Conservation (phyloP, 768 basidiomycete species). For the Favolaschia claudopus region DNA sequence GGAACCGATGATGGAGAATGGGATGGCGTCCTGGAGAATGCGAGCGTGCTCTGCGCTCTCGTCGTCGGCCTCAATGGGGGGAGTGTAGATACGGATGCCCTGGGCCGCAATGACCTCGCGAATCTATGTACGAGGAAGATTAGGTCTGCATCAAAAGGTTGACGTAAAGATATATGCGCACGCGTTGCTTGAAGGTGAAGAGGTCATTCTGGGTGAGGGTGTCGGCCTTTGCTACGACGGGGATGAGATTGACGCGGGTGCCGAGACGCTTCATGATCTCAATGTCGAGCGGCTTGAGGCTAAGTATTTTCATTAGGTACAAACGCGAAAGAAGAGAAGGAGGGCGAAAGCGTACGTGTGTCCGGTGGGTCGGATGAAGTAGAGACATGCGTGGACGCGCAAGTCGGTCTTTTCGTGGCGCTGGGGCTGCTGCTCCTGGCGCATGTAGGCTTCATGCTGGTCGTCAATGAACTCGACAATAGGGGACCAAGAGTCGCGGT, state of each 20-base stretch:
- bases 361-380: constrained; percentile 95
- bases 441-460: constrained; percentile 95
- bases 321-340: constrained; percentile 4
- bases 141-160: constrained; percentile 18
- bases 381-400: constrained; percentile 94
- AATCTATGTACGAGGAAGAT: constrained; percentile 61
- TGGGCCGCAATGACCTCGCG: constrained; percentile 91
- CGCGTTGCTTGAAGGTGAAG: constrained; percentile 90
- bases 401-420: constrained; percentile 93
- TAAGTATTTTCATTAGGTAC: constrained; percentile 35
- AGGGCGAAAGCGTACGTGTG: constrained; percentile 92
- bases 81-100: constrained; percentile 93
- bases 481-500: constrained; percentile 97
- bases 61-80: constrained; percentile 90
- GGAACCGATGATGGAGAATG: constrained; percentile 98
- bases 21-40: constrained; percentile 88
- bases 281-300: constrained; percentile 96
- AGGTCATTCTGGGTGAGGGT: constrained; percentile 96
- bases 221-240: constrained; percentile 97
- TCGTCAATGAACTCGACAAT: constrained; percentile 99
- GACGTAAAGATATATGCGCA: constrained; percentile 47
- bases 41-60: constrained; percentile 89
- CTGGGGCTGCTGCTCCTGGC: constrained; percentile 99
- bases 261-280: constrained; percentile 99
- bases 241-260: constrained; percentile 97